A percentile compares a stretch with the other conserved stretches of the same genome.
Conservation (phyloP, 495 filamentous ascomycete genomes). For the Neurospora sp. region DNA sequence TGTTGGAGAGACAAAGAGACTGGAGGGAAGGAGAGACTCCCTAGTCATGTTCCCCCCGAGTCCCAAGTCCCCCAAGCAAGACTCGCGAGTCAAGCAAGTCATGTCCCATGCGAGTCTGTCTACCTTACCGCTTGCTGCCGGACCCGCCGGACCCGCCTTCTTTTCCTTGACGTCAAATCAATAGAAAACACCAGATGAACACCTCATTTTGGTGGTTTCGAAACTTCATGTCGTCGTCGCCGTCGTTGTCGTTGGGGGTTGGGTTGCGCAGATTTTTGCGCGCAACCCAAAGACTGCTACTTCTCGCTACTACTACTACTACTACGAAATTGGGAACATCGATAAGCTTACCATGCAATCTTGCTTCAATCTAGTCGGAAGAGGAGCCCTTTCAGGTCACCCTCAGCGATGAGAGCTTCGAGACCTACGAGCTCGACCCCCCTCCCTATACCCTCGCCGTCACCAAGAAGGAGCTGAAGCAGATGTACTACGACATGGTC, state of each 20-base stretch:
- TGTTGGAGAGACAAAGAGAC: not conserved
- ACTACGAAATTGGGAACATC: not conserved
- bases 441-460: slow-evolving; percentile 82
- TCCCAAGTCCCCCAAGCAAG: not conserved
- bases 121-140: not conserved
- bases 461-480: slow-evolving; percentile 94
- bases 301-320: not conserved
- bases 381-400: slow-evolving; percentile 87
- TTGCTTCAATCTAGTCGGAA: slow-evolving; percentile 56
- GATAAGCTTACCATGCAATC: not conserved
- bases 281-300: not conserved
- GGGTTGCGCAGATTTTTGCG: not conserved
- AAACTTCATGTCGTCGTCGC: not conserved
- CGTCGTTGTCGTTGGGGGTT: not conserved
- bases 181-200: not conserved
- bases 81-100: not conserved
- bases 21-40: not conserved
- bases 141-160: not conserved
- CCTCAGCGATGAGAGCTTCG: slow-evolving; percentile 95
- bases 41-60: not conserved
- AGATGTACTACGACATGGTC: slow-evolving; percentile 99
- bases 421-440: slow-evolving; percentile 97
- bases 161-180: not conserved
- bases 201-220: not conserved
- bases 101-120: not conserved